Evolutionary conservation across 495 filamentous ascomycete genomes (phyloP).

Genomic region (Emericellopsis terricola): DNA sequence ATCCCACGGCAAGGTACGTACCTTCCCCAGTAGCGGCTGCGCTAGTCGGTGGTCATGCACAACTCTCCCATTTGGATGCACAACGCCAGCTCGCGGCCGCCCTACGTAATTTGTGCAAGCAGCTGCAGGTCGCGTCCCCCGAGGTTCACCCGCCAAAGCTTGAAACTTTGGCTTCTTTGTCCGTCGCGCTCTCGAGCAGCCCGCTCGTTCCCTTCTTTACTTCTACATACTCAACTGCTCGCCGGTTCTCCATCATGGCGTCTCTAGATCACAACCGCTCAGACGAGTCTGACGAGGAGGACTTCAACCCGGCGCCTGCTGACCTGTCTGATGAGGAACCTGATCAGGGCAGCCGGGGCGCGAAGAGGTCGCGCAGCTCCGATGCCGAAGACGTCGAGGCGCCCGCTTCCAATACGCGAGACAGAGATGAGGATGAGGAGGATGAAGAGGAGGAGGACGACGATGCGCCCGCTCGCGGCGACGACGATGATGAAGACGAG

Average conservation of each 20-base stretch:
- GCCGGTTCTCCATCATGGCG: slow-evolving; percentile 33
- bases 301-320: slow-evolving; percentile 49
- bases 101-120: too few species aligned
- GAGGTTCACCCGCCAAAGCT: too few species aligned
- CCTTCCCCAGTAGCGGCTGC: too few species aligned
- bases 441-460: slow-evolving; percentile 34
- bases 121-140: too few species aligned
- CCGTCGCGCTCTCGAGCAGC: too few species aligned
- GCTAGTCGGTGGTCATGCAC: too few species aligned
- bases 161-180: too few species aligned
- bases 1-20: too few species aligned
- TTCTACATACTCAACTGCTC: too few species aligned
- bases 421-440: slow-evolving; percentile 34
- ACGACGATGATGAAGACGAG: slow-evolving; percentile 35
- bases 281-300: slow-evolving; percentile 49
- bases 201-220: too few species aligned
- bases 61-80: too few species aligned
- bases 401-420: slow-evolving; percentile 12
- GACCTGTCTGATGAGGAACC: slow-evolving; percentile 41
- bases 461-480: slow-evolving; percentile 31
- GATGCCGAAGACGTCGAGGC: slow-evolving; percentile 23
- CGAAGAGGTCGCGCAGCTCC: slow-evolving; percentile 5
- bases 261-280: slow-evolving; percentile 26
- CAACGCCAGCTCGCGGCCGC: too few species aligned
- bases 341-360: slow-evolving; percentile 7